phyloP scores from a whole-genome alignment of 805 yeast genomes.

The Candida awuae region DNA sequence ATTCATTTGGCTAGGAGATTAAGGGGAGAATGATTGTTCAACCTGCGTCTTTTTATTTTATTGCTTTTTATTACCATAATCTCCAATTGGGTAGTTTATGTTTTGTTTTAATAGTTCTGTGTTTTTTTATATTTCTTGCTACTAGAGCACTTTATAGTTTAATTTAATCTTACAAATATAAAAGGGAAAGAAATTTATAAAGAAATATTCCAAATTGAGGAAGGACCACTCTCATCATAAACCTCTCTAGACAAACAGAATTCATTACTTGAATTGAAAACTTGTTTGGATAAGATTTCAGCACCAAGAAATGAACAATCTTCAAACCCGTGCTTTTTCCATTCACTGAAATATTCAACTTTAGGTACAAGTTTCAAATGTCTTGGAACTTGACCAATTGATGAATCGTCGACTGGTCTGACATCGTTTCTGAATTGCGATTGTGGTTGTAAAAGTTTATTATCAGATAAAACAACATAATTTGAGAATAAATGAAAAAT shows the following conservation, averaged over 20 bases:
- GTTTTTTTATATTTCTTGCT: background rate
- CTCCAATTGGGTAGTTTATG: background rate
- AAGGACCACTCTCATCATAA: slow-evolving; percentile 75
- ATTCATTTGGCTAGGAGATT: slow-evolving; percentile 73
- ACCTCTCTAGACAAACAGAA: slow-evolving; percentile 60
- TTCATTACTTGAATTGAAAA: slow-evolving; percentile 62
- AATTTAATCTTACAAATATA: too few relatives aligned
- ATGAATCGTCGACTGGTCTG: slow-evolving; percentile 20
- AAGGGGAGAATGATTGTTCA: slow-evolving; percentile 37
- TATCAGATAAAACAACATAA: slow-evolving; percentile 20
- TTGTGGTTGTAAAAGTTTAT: slow-evolving; percentile 14
- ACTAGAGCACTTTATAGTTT: background rate
- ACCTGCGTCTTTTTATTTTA: background rate
- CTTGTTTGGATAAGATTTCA: slow-evolving; percentile 79
- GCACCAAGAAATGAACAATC: slow-evolving; percentile 80
- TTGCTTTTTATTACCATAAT: background rate
- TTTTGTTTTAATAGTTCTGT: background rate
- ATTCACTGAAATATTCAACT: slow-evolving; percentile 91
- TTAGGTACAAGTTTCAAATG: slow-evolving; percentile 56
- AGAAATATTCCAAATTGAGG: slow-evolving; percentile 55
- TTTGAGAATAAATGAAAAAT: slow-evolving; percentile 39
- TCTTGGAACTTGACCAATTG: slow-evolving; percentile 66
- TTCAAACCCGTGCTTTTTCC: slow-evolving; percentile 78
- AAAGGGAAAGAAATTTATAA: slow-evolving; percentile 13
- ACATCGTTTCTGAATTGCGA: slow-evolving; percentile 27